Evolutionary conservation across 2,329 filamentous ascomycete genomes (phyloP).

Genomic region (Pseudopithomyces chartarum): DNA sequence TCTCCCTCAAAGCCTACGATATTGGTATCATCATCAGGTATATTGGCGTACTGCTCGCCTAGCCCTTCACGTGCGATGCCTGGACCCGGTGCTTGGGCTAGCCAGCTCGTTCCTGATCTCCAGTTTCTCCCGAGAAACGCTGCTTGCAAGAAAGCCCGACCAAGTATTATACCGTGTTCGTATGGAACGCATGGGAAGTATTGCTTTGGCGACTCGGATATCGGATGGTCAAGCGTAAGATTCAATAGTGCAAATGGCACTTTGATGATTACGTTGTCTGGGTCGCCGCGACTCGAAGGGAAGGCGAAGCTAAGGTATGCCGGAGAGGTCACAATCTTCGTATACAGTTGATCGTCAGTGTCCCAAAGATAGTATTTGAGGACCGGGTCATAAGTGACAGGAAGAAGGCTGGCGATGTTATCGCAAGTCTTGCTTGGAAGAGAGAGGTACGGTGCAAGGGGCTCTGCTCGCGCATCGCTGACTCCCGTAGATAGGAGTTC

Average conservation of each 20-base stretch:
- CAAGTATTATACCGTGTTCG: slow-evolving; percentile 42
- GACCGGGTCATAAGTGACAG: slow-evolving; percentile 24
- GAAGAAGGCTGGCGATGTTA: slow-evolving; percentile 29
- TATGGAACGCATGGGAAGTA: slow-evolving; percentile 52
- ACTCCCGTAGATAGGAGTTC: slow-evolving; percentile 10
- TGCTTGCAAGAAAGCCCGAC: slow-evolving; percentile 55
- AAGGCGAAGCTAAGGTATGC: slow-evolving; percentile 51
- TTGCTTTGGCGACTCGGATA: slow-evolving; percentile 38
- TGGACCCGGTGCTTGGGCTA: not conserved
- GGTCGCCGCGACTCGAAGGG: slow-evolving; percentile 26
- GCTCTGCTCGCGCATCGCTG: slow-evolving; percentile 17
- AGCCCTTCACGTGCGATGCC: slow-evolving; percentile 3
- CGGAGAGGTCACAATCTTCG: slow-evolving; percentile 48
- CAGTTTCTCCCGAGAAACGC: slow-evolving; percentile 49
- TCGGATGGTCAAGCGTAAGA: slow-evolving; percentile 46
- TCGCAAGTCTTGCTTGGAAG: slow-evolving; percentile 34
- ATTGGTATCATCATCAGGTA: not conserved
- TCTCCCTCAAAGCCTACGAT: not conserved
- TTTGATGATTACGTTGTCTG: slow-evolving; percentile 47
- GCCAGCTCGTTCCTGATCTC: slow-evolving; percentile 5
- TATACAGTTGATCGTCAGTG: slow-evolving; percentile 34
- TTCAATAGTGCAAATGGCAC: slow-evolving; percentile 47
- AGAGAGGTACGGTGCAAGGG: slow-evolving; percentile 29
- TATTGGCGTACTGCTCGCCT: slow-evolving; percentile 6
- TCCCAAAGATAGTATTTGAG: slow-evolving; percentile 36